Evolutionary conservation across 805 yeast genomes (phyloP), one percentile per base, ranked within the genome.

Genomic region (Starmerella cellae): DNA sequence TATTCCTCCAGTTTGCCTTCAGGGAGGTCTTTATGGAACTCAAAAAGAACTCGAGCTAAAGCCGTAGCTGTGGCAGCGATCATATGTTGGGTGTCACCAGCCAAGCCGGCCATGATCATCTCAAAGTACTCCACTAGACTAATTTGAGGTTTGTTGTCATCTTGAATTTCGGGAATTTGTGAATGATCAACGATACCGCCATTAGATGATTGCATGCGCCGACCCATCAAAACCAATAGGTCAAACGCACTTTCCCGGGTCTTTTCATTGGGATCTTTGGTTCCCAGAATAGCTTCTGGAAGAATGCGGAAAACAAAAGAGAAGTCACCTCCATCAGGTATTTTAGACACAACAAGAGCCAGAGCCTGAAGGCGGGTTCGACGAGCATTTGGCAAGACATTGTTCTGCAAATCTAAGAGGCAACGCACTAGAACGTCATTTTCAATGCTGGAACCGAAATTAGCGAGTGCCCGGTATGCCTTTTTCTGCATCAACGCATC

Each of bases 1-100:
- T 91, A 67, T 57, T 91, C 97, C 49, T 73, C 58, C 34, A 84
- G 64, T 39, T 77, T 66, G 13, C 74, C 79, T 21, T 65, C 54
- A 11, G 76, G 73, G 47, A 91, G 67, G 29, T 67, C 65, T 41
- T 73, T 73, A 54, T 79, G 79, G 64, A 82, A 93, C 62, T 91
- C 96, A 61, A 77, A 88, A 31, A 91, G 69, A 35, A 88, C 65
- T 57, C 95, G 79, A 35, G 94, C 78, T 42, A 88, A 67, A 0
- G 95, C 93, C 5, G 95, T 85, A 53, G 91, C 77, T 2, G 88
- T 77, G n/a, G 97, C 96, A 55, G 95, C 82, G 26, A 91, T 82
- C 95, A 88, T 88, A 64, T 88, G 94, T 28, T 93, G 88, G 24
- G 91, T 73, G 50, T 81, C 78, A 44, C 95, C 95, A 29, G 91